A percentile compares a stretch with the other conserved stretches of the same genome.
Conservation (phyloP, 257 asterid genomes). For the Solanum chmielewskii region DNA sequence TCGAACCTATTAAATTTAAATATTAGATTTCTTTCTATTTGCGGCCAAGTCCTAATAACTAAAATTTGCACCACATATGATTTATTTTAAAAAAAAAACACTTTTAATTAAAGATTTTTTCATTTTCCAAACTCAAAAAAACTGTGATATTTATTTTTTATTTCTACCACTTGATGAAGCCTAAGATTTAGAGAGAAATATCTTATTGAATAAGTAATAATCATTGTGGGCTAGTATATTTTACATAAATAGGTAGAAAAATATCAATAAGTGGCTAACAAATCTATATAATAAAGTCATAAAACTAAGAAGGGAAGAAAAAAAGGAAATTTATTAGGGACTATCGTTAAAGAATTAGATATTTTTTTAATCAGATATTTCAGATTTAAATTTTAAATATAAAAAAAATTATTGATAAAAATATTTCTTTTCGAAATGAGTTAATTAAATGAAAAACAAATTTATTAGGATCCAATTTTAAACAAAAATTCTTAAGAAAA, state of each 20-base stretch:
- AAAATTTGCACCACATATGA: background rate
- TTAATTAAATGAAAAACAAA: no score
- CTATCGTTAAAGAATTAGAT: no score
- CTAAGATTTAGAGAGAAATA: background rate
- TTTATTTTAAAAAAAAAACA: background rate
- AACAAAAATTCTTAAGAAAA: background rate
- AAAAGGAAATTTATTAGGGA: background rate
- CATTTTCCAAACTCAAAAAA: background rate
- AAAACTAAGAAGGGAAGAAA: background rate
- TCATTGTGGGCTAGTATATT: background rate
- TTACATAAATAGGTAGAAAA: background rate
- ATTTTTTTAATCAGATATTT: no score
- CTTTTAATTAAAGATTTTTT: background rate
- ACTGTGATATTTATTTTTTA: background rate
- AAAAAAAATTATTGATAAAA: fast-evolving
- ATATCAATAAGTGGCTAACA: background rate
- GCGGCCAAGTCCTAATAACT: background rate
- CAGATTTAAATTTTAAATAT: no score
- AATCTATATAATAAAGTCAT: background rate
- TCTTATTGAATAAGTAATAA: background rate
- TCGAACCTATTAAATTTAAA: background rate
- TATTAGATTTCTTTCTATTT: no score
- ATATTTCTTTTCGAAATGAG: fast-evolving
- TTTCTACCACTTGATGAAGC: background rate
- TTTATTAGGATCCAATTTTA: background rate